Evolutionary conservation across 345 rosid genomes (phyloP), one percentile per base, ranked within the genome.

Genomic region (Heritiera fomes): DNA sequence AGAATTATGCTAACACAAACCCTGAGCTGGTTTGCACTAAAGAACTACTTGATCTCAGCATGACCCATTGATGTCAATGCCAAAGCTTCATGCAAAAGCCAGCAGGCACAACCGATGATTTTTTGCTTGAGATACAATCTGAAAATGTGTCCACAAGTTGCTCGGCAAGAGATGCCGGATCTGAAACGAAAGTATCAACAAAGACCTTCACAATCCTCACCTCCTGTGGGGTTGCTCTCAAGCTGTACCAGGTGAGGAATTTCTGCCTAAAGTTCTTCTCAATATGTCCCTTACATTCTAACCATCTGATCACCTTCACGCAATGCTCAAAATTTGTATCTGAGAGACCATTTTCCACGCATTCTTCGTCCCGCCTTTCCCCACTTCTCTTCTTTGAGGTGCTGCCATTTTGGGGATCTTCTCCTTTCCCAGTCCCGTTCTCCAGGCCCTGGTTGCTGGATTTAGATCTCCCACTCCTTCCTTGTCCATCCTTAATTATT

Each of bases 231-330:
- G 89, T 90, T 58, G 99, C 98, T 83, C 94, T 87, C 81, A 93
- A 84, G 90, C 96, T 89, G 77, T 91, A 95, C 99, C 99, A 95
- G n/a, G 97, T 91, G 81, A 97, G 85, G 85, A 97, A 94, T 82
- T 91, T 94, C 91, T 97, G 94, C 83, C 98, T 83, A 70, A 97
- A 97, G 81, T 88, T 92, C 90, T 85, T 97, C 81, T 93, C 98
- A 3, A 97, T 90, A 82, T 97, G 97, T 41, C 99, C 98, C 78
- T 88, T 84, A 50, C 95, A 75, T 81, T 97, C 97, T 80, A 97
- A 78, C 87, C 93, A 84, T 82, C 98, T 87, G 72, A 94, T 87
- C 68, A 85, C 85, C 89, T 93, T 94, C 84, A 92, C 92, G 20
- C 86, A 90, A 76, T 77, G 91, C 88, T 89, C 93, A 73, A 95